Percentiles rank a stretch among this genome's conserved stretches.
Evolutionary conservation across 1,284 basidiomycete species (phyloP).

Genomic region (Microbotryum saponariae): DNA sequence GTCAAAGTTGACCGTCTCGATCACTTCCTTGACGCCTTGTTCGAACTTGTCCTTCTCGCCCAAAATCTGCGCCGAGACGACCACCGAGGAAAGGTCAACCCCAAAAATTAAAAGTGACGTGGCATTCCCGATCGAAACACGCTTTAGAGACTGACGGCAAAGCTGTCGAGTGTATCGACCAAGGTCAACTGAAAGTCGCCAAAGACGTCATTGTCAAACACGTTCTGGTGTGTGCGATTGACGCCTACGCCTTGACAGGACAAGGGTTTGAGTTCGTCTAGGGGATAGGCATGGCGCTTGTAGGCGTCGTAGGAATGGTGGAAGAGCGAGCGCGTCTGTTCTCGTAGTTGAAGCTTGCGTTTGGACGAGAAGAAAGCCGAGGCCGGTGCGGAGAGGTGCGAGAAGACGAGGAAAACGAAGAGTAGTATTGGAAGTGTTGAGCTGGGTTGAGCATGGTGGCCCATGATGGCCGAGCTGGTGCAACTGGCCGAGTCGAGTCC

Average conservation of each 20-base stretch:
- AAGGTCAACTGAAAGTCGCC: slow-evolving; percentile 78
- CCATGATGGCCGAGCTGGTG: too few species aligned
- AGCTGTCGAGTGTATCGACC: slow-evolving; percentile 70
- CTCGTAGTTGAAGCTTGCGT: slow-evolving; percentile 16
- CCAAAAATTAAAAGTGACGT: not conserved
- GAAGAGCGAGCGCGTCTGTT: slow-evolving; percentile 17
- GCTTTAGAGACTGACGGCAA: slow-evolving; percentile 50
- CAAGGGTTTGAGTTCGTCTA: slow-evolving; percentile 69
- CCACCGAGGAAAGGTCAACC: not conserved
- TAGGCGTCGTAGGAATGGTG: slow-evolving; percentile 23
- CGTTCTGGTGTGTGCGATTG: slow-evolving; percentile 48
- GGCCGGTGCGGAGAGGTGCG: not conserved
- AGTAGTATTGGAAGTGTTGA: not conserved
- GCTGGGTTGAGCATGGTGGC: too few species aligned
- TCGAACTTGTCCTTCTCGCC: slow-evolving; percentile 66
- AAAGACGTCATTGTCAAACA: slow-evolving; percentile 67
- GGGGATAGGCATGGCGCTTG: slow-evolving; percentile 31
- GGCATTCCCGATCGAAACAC: too few species aligned
- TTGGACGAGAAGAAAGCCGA: slow-evolving; percentile 14
- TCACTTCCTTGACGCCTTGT: slow-evolving; percentile 61
- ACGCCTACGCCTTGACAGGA: slow-evolving; percentile 74
- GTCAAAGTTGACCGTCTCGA: slow-evolving; percentile 71
- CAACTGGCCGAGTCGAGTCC: too few species aligned
- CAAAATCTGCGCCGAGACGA: slow-evolving; percentile 45
- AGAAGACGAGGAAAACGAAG: not conserved